phyloP scores from a whole-genome alignment of 73 alveolate species.

The Loxodes magnus region DNA sequence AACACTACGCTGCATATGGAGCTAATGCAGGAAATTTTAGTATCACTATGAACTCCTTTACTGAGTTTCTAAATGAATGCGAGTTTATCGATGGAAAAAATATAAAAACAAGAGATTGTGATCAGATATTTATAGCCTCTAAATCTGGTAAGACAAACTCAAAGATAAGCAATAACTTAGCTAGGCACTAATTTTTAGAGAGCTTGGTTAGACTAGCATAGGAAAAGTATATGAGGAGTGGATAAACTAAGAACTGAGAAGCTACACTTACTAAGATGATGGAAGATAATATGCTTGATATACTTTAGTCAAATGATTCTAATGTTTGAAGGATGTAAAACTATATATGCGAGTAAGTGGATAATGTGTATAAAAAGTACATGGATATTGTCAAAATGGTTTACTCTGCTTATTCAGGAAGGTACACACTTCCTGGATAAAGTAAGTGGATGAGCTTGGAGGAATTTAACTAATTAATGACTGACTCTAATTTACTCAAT shows the following conservation, averaged over 20 bases:
- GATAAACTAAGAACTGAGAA: conserved; percentile 13
- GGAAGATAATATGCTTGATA: conserved; percentile 29
- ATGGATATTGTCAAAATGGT: conserved; percentile 21
- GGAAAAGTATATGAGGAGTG: conserved; percentile 28
- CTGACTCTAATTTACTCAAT: conserved; percentile 40
- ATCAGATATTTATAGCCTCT: background rate
- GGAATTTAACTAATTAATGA: conserved; percentile 40
- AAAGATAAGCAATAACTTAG: conserved; percentile 52
- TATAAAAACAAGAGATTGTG: conserved; percentile 13
- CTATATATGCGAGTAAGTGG: conserved; percentile 37
- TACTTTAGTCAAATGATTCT: conserved; percentile 24
- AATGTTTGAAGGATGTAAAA: conserved; percentile 44
- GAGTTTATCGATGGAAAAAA: conserved; percentile 5
- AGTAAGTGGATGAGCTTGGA: conserved; percentile 35
- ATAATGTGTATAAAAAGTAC: conserved; percentile 32
- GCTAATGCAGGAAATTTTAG: conserved; percentile 28
- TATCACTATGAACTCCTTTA: conserved; percentile 8
- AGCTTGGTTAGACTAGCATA: conserved; percentile 45
- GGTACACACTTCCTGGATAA: conserved; percentile 35
- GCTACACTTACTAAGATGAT: conserved; percentile 46
- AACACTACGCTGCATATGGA: conserved; percentile 37
- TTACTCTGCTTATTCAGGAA: conserved; percentile 32
- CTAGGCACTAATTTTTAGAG: conserved; percentile 56
- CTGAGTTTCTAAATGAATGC: conserved; percentile 23
- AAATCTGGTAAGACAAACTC: background rate